Percentiles rank a stretch among this genome's conserved stretches.
Conservation (phyloP, 2,329 filamentous ascomycete species). For the Colletotrichum sp. region DNA sequence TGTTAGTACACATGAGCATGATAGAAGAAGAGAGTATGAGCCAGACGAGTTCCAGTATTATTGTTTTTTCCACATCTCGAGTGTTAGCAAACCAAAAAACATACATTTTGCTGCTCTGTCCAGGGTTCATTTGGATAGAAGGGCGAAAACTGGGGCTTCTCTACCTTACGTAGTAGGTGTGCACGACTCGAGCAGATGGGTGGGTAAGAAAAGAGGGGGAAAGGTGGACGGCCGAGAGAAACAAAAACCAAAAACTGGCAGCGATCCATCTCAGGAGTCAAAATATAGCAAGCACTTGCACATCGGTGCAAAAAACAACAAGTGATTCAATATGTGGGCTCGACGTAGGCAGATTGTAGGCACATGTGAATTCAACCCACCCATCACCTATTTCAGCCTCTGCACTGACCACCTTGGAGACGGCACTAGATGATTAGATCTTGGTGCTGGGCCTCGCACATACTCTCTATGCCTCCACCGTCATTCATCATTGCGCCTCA, state of each 20-base stretch:
- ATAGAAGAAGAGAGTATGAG: neutral
- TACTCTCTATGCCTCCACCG: neutral
- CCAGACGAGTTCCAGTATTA: neutral
- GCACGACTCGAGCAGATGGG: neutral
- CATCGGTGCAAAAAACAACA: neutral
- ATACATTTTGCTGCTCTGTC: neutral
- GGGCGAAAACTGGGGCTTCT: neutral
- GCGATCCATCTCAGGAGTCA: neutral
- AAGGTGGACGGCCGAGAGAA: neutral
- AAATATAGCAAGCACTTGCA: neutral
- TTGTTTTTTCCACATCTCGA: neutral
- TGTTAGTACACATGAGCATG: neutral
- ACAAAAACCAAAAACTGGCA: neutral
- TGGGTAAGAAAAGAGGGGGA: neutral
- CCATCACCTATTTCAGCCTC: neutral
- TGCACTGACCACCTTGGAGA: slow-evolving; percentile 5
- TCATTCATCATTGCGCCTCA: neutral
- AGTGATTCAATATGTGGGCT: neutral
- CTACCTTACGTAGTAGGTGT: neutral
- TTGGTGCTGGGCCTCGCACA: neutral
- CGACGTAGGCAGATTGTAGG: neutral
- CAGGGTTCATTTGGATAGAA: neutral
- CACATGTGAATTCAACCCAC: neutral
- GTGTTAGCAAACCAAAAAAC: neutral
- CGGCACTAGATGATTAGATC: neutral